Evolutionary conservation across 768 basidiomycete genomes (phyloP), one percentile per base, ranked within the genome.

Genomic region (Rhizopogon salebrosus): DNA sequence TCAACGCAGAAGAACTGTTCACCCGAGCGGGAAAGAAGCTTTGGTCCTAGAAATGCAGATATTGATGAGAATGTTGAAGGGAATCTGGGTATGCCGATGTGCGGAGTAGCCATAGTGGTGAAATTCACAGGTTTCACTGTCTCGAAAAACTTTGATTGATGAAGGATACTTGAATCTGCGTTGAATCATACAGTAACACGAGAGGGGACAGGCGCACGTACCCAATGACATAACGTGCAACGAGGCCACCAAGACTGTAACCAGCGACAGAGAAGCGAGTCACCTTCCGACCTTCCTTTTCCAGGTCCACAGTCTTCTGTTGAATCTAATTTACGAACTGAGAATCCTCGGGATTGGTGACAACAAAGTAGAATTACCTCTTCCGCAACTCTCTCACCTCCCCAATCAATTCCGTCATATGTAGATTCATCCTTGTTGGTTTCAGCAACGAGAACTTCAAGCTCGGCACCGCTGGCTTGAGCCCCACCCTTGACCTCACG

Each of bases 321-420:
- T 75, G 53, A 16, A 92, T 75, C 87, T 90, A 51, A 4, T 36
- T 37, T 29, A 35, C 6, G 16, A 11, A 22, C 40, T 66, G 18
- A 62, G 52, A 37, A 39, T 8, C 4, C 4, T 34, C 37, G 46
- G 9, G 26, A 16, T 39, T 14, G 14, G 6, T 23, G 18, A 9
- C 39, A 16, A 23, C 23, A 18, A 5, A 9, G 34, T 37, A 16
- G 3, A 18, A 74, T 34, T 48, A 89, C 90, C 81, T 94, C 92
- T 55, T 83, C 72, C 3, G 89, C 82, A 34, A 92, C 82, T 29
- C 92, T 75, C 68, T 92, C 88, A 35, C 83, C 87, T 53, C 89
- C 85, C 81, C 88, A 88, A 62, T 92, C 90, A 22, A 92, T 80
- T 1, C 90, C 89, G 57, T 92, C 90, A 59, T 91, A 92, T 1